A percentile compares a stretch with the other conserved stretches of the same genome.
phyloP scores from a whole-genome alignment of 2,329 filamentous ascomycete genomes.

The Xylariaceae sp. region DNA sequence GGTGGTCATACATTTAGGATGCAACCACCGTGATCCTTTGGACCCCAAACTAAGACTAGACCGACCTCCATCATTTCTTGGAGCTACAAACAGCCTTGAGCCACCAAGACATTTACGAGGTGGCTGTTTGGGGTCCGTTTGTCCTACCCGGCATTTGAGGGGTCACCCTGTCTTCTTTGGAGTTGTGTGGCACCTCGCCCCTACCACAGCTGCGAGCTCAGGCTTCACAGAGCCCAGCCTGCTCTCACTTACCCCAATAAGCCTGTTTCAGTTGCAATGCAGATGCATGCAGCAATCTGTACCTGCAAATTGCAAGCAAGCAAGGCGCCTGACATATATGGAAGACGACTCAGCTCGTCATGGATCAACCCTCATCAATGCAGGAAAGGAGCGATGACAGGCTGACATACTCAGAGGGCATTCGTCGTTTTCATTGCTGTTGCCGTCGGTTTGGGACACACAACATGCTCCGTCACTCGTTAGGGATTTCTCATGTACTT shows the following conservation, averaged over 20 bases:
- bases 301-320: conserved; percentile 4
- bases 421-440: not conserved
- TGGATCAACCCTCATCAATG: conserved; percentile 11
- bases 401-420: not conserved
- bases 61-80: conserved; percentile 16
- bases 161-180: not conserved
- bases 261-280: conserved; percentile 10
- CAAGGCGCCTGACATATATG: conserved; percentile 11
- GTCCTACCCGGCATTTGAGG: conserved; percentile 9
- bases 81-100: not conserved
- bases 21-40: conserved; percentile 27
- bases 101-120: no score
- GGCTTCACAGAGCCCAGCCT: conserved; percentile 9
- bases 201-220: not conserved
- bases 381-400: not conserved
- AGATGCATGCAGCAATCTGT: conserved; percentile 9
- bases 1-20: no score
- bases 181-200: conserved; percentile 12
- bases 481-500: not conserved
- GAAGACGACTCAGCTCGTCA: conserved; percentile 15
- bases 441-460: not conserved
- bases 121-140: conserved; percentile 34
- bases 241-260: no score
- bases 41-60: conserved; percentile 31
- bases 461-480: conserved; percentile 2